Base-by-base conservation (phyloP, 306 rosid species). In the Castanopsis chinensis region DNA sequence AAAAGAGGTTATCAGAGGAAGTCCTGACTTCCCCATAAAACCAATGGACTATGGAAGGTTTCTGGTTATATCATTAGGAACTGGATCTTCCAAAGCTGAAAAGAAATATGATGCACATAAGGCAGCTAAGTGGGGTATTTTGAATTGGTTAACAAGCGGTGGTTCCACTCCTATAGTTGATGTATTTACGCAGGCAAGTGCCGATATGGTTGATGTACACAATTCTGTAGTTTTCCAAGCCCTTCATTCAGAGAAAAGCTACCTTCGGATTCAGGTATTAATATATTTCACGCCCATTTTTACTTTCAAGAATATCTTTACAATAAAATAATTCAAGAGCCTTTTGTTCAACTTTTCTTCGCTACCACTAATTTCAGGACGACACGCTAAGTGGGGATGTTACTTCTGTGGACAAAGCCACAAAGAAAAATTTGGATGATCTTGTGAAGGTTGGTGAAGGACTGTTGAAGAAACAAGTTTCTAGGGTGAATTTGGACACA, bases 401-500 rank as follows among this genome's bases (percentile, higher is more conserved):
- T 57, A 27, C 52, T 3, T 71, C 86, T 0, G 79, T 88, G 55
- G 91, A 84, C 33, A 58, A 84, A 73, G 79, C 83, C 21, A 86
- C 81, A 9, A 10, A 60, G 74, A 80, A 61, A 80, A 85, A 86
- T 69, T 5, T 91, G 88, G 75, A 82, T 3, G 84, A 76, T 75
- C 93, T 91, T 60, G 88, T 78, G 51, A 25, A 73, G 25, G 86
- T 77, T 2, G 93, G 97, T 2, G 72, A 82, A 43, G 53, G 54
- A 0, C 25, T 91, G 5, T 72, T 89, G 87, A 19, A 72, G 53
- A 79, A 88, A 65, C 75, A 67, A 14, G 89, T 89, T 69, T 57
- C 76, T 1, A 86, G 85, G 33, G 60, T 81, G 65, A 80, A 89
- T 77, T 72, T 79, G 21, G 72, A 76, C 17, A 86, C 85, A 6